A percentile compares a stretch with the other conserved stretches of the same genome.
Evolutionary conservation across 2,329 filamentous ascomycete genomes (phyloP).

Genomic region (Fusarium transvaalense): DNA sequence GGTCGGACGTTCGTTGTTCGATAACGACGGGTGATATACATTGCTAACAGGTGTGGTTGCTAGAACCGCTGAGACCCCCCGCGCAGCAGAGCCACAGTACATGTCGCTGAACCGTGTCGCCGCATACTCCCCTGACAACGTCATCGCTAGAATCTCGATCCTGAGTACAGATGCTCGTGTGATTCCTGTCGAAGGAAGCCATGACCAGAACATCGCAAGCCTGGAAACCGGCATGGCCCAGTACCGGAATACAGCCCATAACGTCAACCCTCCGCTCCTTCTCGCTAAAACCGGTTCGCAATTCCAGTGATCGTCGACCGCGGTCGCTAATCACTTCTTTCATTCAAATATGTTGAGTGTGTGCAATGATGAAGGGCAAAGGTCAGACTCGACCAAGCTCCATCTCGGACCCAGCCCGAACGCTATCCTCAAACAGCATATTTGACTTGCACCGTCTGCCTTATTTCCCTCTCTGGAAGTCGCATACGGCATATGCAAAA

Average conservation of each 20-base stretch:
- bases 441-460: background rate
- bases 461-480: background rate
- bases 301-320: slow-evolving; percentile 1
- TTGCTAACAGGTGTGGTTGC: slow-evolving; percentile 19
- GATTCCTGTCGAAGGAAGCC: background rate
- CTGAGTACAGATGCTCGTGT: background rate
- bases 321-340: background rate
- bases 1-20: slow-evolving; percentile 3
- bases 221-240: slow-evolving; percentile 19
- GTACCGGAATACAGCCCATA: background rate
- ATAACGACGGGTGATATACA: background rate
- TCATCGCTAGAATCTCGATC: slow-evolving; percentile 12
- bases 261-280: background rate
- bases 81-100: slow-evolving; percentile 8
- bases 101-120: background rate
- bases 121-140: slow-evolving; percentile 4
- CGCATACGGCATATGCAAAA: background rate
- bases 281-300: slow-evolving; percentile 11
- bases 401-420: background rate
- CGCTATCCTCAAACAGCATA: background rate
- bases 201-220: slow-evolving; percentile 1
- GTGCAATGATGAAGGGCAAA: background rate
- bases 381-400: background rate
- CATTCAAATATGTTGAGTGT: background rate
- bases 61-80: slow-evolving; percentile 7